Evolutionary conservation across 2,329 filamentous ascomycete genomes (phyloP).

Genomic region (Blastomyces gilchristii): DNA sequence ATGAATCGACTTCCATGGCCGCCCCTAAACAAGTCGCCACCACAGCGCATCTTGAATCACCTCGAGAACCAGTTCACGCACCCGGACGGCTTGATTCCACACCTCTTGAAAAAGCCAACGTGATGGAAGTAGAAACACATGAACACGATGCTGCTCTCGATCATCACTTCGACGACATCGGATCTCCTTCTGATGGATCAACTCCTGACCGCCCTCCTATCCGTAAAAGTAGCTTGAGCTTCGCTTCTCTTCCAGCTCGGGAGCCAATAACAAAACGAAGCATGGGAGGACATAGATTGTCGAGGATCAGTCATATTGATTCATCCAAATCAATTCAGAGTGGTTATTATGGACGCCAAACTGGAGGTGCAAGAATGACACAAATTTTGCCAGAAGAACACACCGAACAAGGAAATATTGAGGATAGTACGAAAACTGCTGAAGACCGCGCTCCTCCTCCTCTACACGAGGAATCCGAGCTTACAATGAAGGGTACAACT

Average conservation of each 20-base stretch:
- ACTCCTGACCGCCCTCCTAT: constrained; percentile 54
- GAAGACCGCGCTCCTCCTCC: constrained; percentile 42
- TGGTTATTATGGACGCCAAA: constrained; percentile 64
- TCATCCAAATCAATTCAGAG: constrained; percentile 47
- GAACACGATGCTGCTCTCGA: constrained; percentile 25
- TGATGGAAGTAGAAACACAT: constrained; percentile 18
- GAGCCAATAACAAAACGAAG: constrained; percentile 84
- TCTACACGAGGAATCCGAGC: constrained; percentile 40
- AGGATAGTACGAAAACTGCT: constrained; percentile 41
- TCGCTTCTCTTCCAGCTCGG: constrained; percentile 81
- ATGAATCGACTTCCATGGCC: constrained; percentile 10
- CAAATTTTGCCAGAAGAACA: constrained; percentile 22
- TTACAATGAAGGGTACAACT: constrained; percentile 43
- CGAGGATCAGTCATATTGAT: constrained; percentile 70
- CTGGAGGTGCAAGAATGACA: constrained; percentile 47
- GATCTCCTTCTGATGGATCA: constrained; percentile 39
- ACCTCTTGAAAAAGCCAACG: constrained; percentile 12
- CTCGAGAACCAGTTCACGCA: not conserved
- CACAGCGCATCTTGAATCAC: not conserved
- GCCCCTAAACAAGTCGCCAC: not conserved
- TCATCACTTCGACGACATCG: constrained; percentile 36
- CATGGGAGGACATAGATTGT: constrained; percentile 57
- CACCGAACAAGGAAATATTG: constrained; percentile 36
- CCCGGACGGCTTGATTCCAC: not conserved
- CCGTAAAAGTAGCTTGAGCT: constrained; percentile 90